Evolutionary conservation across 176 grass and related monocot species (phyloP).

Genomic region (Zea mays): DNA sequence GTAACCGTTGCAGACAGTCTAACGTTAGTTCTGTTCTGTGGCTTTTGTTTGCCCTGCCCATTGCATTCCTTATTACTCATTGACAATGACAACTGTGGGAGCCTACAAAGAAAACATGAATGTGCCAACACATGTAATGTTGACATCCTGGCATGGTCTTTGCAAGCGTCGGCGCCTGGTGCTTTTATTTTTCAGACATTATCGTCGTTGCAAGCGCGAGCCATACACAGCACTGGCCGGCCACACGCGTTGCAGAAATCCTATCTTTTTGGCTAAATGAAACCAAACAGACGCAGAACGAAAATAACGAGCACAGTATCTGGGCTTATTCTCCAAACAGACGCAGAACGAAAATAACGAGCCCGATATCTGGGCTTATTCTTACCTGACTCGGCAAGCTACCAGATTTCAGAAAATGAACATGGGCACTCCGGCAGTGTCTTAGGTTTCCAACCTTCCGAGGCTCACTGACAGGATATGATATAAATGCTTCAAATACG

Average conservation of each 20-base stretch:
- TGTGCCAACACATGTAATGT: background rate
- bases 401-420: background rate
- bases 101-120: background rate
- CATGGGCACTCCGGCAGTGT: background rate
- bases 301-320: background rate
- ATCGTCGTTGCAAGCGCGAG: no score
- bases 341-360: background rate
- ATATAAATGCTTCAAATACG: background rate
- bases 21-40: background rate
- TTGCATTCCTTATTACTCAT: background rate
- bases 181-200: no score
- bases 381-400: background rate
- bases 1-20: no score
- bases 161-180: background rate
- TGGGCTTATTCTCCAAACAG: background rate
- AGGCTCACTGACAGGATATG: background rate
- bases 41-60: conserved; percentile 27
- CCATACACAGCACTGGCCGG: no score
- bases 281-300: background rate
- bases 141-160: background rate
- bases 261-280: no score
- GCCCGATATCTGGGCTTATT: background rate
- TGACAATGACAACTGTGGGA: background rate
- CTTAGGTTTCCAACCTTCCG: background rate
- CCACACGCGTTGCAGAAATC: no score